Conservation (phyloP, 1,284 basidiomycete genomes). For the Nidula niveotomentosa region DNA sequence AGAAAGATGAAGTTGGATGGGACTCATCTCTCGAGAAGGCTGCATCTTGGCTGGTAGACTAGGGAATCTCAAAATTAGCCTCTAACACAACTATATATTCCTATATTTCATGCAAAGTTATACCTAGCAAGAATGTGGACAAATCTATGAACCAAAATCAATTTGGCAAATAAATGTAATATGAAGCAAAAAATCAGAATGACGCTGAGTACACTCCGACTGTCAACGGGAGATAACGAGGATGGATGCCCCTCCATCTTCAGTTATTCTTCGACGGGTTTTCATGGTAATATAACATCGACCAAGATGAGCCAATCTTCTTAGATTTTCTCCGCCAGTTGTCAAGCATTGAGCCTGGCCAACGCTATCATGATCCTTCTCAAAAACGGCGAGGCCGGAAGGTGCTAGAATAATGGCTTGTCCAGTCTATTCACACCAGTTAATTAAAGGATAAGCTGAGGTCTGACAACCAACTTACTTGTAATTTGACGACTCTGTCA, state of each 20-base stretch:
- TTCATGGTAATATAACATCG: slow-evolving; percentile 57
- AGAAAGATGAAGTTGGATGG: slow-evolving; percentile 22
- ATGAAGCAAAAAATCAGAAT: neutral
- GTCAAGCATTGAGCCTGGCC: neutral
- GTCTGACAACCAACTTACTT: slow-evolving; percentile 38
- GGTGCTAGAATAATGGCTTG: slow-evolving; percentile 66
- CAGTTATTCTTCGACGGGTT: slow-evolving; percentile 57
- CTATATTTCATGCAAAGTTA: no score
- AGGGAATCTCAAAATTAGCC: neutral
- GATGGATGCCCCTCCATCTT: slow-evolving; percentile 63
- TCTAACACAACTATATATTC: neutral
- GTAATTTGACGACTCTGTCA: slow-evolving; percentile 61
- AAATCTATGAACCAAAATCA: no score
- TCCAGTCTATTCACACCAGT: slow-evolving; percentile 46
- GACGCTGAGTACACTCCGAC: neutral
- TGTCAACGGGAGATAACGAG: slow-evolving; percentile 32
- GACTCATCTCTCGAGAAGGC: slow-evolving; percentile 3
- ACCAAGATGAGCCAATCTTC: slow-evolving; percentile 37
- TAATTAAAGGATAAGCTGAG: neutral
- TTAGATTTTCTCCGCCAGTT: slow-evolving; percentile 3
- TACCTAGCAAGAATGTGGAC: no score
- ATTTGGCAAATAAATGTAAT: no score
- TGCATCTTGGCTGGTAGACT: neutral
- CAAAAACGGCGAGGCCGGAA: slow-evolving; percentile 48
- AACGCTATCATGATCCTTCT: slow-evolving; percentile 7